phyloP scores from a whole-genome alignment of 352 stramenopile species.

The Pelagophyceae sp. region DNA sequence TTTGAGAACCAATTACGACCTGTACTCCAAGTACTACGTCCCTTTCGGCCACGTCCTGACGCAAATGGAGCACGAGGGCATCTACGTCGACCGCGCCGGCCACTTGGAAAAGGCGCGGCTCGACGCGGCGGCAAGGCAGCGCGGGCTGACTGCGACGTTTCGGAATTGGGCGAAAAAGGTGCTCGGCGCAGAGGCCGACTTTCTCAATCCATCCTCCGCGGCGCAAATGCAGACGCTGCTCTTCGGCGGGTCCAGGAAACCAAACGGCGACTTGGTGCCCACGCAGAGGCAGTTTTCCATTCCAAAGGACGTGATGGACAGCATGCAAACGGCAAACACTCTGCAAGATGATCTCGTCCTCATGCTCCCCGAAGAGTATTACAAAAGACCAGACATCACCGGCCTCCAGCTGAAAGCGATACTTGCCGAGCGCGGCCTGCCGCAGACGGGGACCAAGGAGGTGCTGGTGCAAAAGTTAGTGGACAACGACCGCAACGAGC shows the following conservation, averaged over 20 bases:
- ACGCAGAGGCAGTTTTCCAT: too few species aligned
- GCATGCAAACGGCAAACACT: too few species aligned
- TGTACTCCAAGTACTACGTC: constrained; percentile 90
- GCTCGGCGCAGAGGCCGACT: constrained; percentile 82
- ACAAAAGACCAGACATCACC: too few species aligned
- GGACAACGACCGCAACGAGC: too few species aligned
- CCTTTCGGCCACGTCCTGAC: constrained; percentile 96
- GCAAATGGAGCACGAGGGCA: constrained; percentile 84
- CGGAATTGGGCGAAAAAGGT: constrained; percentile 70
- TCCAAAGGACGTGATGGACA: too few species aligned
- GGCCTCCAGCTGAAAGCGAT: too few species aligned
- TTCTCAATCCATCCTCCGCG: constrained; percentile 85
- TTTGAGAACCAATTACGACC: constrained; percentile 71
- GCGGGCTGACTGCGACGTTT: constrained; percentile 64
- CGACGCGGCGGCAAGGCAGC: constrained; percentile 73
- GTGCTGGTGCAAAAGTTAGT: too few species aligned
- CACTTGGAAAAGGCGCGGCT: constrained; percentile 82
- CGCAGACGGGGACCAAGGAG: too few species aligned
- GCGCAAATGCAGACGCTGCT: constrained; percentile 88
- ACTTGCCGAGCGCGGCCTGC: too few species aligned
- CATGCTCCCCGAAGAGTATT: too few species aligned
- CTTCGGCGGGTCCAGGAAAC: constrained; percentile 75
- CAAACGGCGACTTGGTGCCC: too few species aligned
- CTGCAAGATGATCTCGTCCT: too few species aligned
- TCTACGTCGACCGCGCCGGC: constrained; percentile 57